phyloP scores from a whole-genome alignment of 495 filamentous ascomycete species.

The Penicillium simplicissimum region DNA sequence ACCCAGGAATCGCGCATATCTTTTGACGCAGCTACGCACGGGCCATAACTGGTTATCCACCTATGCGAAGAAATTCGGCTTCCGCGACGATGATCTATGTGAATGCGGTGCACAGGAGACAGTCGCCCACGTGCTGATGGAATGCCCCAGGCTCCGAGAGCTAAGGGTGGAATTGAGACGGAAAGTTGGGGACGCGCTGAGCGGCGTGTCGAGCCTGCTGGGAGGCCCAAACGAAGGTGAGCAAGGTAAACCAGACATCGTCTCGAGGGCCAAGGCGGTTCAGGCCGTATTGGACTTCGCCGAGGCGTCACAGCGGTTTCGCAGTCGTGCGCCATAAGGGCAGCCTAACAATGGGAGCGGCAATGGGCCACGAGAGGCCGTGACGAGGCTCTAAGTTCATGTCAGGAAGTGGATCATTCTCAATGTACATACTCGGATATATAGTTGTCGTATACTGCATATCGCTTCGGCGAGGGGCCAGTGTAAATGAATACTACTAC shows the following conservation, averaged over 20 bases:
- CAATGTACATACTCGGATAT: neutral
- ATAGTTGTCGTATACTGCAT: neutral
- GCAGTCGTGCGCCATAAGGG: conserved; percentile 32
- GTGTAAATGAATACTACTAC: too few relatives aligned
- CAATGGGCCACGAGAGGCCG: conserved; percentile 30
- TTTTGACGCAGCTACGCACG: conserved; percentile 25
- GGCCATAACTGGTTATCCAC: conserved; percentile 22
- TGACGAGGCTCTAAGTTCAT: conserved; percentile 33
- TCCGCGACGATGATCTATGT: conserved; percentile 20
- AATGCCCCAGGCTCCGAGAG: conserved; percentile 14
- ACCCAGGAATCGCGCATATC: conserved; percentile 14
- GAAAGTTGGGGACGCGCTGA: conserved; percentile 26
- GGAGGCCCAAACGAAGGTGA: conserved; percentile 28
- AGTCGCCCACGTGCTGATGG: conserved; percentile 20
- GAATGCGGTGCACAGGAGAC: conserved; percentile 21
- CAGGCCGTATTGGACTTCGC: conserved; percentile 32
- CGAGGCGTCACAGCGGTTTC: conserved; percentile 34
- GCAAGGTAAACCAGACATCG: conserved; percentile 28
- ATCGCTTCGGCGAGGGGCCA: too few relatives aligned
- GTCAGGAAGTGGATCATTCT: neutral
- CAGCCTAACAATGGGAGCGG: too few relatives aligned
- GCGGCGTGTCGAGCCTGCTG: conserved; percentile 28
- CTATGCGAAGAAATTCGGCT: conserved; percentile 10
- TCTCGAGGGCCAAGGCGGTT: conserved; percentile 24
- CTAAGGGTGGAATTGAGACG: conserved; percentile 17